Percentiles rank a stretch among this genome's conserved stretches.
These are phyloP conservation scores for Phellinidium pouzarii DNA, from an alignment of 1,284 basidiomycete species.

Conservation along the genomic window DNA sequence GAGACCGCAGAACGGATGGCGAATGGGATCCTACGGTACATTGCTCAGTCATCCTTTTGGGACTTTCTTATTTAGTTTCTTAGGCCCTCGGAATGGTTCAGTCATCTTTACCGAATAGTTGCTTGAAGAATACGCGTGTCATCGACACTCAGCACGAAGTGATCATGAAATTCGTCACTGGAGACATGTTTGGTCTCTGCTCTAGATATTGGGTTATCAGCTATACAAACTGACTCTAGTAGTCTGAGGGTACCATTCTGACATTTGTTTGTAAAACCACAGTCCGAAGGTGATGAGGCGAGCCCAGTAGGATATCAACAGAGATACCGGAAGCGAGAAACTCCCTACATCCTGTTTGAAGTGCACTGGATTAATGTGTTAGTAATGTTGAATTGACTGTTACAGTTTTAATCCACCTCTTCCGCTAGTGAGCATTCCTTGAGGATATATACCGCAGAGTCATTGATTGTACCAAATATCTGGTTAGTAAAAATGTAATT, in stretches of 20 bases:
- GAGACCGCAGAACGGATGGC: background rate
- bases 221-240: background rate
- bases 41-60: background rate
- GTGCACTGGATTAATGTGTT: too few species aligned
- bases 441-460: too few species aligned
- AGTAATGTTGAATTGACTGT: too few species aligned
- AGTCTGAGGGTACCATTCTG: constrained; percentile 46
- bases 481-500: background rate
- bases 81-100: background rate
- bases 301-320: constrained; percentile 59
- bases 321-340: constrained; percentile 50
- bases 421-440: too few species aligned
- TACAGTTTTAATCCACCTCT: too few species aligned
- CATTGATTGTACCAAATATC: constrained; percentile 10
- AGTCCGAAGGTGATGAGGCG: constrained; percentile 42
- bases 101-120: background rate
- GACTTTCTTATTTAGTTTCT: background rate
- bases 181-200: background rate
- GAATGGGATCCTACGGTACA: background rate
- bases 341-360: too few species aligned
- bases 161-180: background rate
- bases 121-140: background rate
- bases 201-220: constrained; percentile 3
- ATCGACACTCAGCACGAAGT: background rate
- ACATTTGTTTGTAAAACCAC: constrained; percentile 48